These are phyloP conservation scores for Carallia brachiata DNA, from an alignment of 345 rosid genomes.

Conservation along the genomic window DNA sequence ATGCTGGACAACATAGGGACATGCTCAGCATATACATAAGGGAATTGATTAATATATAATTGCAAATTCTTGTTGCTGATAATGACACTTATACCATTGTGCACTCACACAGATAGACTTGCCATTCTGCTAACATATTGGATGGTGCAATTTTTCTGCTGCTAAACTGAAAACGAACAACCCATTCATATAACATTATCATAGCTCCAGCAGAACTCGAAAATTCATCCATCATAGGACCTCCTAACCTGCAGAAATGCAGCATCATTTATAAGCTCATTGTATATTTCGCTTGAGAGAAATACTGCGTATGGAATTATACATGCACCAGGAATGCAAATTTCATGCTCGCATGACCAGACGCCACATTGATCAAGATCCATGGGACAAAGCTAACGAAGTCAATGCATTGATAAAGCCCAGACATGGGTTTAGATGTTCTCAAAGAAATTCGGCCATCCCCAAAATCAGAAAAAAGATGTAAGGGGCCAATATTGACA, in stretches of 20 bases:
- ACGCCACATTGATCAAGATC: conserved; percentile 90
- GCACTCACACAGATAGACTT: no score
- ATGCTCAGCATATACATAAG: conserved; percentile 1
- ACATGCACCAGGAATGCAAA: conserved; percentile 84
- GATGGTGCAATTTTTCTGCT: no score
- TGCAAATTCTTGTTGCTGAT: no score
- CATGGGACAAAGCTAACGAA: conserved; percentile 88
- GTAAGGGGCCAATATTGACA: not conserved
- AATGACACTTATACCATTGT: no score
- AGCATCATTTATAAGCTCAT: conserved; percentile 9
- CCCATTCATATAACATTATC: no score
- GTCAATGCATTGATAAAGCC: conserved; percentile 48
- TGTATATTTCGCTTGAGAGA: not conserved
- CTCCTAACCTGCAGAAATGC: not conserved
- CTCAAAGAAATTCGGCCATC: conserved; percentile 12
- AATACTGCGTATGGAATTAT: not conserved
- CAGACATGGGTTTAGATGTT: conserved; percentile 8
- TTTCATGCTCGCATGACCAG: conserved; percentile 94
- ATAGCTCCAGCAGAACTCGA: no score
- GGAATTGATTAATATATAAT: no score
- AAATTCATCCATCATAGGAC: not conserved
- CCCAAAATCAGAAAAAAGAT: not conserved
- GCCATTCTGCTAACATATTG: no score
- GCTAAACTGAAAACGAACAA: no score
- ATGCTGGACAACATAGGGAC: conserved; percentile 14